Evolutionary conservation across 192 early-diverging fungal genomes (phyloP), one percentile per base, ranked within the genome.

Genomic region (Coemansia sp.): DNA sequence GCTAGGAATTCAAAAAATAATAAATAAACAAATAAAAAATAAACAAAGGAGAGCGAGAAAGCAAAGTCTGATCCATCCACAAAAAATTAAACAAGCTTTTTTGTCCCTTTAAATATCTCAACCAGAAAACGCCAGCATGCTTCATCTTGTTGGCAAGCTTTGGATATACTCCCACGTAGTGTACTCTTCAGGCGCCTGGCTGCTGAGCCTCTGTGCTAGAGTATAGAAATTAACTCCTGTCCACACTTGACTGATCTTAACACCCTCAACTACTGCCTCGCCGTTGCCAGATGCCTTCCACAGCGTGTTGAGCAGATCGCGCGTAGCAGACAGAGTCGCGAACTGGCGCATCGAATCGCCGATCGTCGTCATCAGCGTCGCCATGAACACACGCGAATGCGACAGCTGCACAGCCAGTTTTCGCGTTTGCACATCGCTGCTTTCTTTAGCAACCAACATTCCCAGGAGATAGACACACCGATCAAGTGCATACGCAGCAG

Each of bases 291-390:
- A 58, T 18, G 51, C 53, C 13, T 37, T 51, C 73, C 78, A 81
- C 59, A 81, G 37, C n/a, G 46, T 10, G 10, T n/a, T 37, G 25
- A 81, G 62, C 25, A 81, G 70, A 48, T 81, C 70, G 28, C 70
- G 69, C 13, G 68, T 58, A 2, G 65, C 31, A 0, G 66, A n/a
- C 33, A 81, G 63, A 5, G 73, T 62, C 5, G 63, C 18, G 56
- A 81, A 81, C 53, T 72, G 73, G 12, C 66, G 66, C 78, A 81
- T 81, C 23, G 72, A 71, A 18, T 75, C 69, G 28, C 78, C 69
- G 9, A 72, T 53, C 3, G 70, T 60, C 42, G 67, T 58, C 73
- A 81, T 64, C 18, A 81, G 43, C 40, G 67, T 61, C 9, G 66
- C 66, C 58, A 81, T 33, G 25, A 81, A 28, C 15, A 55, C 30